Conservation (phyloP, 108 stramenopile species). For the Fragilariopsis cylindrus region DNA sequence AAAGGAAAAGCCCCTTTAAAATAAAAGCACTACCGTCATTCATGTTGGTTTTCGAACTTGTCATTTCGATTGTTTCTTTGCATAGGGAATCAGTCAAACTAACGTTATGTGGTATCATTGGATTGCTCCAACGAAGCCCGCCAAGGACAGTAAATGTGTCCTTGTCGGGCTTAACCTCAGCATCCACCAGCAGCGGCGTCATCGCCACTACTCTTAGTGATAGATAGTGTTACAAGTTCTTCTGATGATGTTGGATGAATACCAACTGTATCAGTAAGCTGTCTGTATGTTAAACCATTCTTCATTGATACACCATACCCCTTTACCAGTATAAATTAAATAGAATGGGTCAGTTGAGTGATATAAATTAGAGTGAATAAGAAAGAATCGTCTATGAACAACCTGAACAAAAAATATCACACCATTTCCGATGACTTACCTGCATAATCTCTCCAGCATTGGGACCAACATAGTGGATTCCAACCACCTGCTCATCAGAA, state of each 20-base stretch:
- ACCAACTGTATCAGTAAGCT: constrained; percentile 89
- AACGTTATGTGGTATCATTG: background rate
- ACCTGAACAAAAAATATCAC: background rate
- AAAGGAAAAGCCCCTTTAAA: background rate
- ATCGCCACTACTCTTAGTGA: constrained; percentile 90
- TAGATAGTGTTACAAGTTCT: constrained; percentile 83
- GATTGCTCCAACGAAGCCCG: constrained; percentile 43
- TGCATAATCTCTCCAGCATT: constrained; percentile 98
- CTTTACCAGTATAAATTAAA: background rate
- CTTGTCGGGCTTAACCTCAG: constrained; percentile 99
- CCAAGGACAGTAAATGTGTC: constrained; percentile 20
- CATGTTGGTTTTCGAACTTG: constrained; percentile 10
- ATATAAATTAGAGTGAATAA: background rate
- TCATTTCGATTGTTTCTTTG: background rate
- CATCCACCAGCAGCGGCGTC: constrained; percentile 91
- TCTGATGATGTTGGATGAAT: constrained; percentile 98
- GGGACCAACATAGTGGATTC: constrained; percentile 96
- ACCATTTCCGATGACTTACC: constrained; percentile 15
- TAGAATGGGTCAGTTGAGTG: background rate
- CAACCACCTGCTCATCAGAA: constrained; percentile 76
- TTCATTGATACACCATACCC: constrained; percentile 94
- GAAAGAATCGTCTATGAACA: background rate
- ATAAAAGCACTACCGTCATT: constrained; percentile 17
- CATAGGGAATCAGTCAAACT: background rate
- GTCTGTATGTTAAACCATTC: constrained; percentile 79